A percentile compares a stretch with the other conserved stretches of the same genome.
phyloP scores from a whole-genome alignment of 2,329 filamentous ascomycete genomes.

The Ophiosphaerella korrae region DNA sequence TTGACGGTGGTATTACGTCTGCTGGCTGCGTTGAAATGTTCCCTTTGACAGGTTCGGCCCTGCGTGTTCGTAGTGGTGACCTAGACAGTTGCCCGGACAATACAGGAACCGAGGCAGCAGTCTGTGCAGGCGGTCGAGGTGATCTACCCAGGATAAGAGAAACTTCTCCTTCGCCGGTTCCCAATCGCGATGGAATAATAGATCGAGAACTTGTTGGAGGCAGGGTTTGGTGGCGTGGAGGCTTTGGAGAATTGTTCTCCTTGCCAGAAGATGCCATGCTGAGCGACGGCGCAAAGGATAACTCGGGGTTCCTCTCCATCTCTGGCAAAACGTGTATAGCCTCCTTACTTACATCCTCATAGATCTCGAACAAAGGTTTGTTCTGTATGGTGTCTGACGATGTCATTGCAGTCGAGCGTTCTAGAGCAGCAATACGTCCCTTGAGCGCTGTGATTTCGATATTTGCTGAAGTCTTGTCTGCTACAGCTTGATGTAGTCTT shows the following conservation, averaged over 20 bases:
- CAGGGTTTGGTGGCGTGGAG: slow-evolving; percentile 30
- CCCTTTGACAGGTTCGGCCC: slow-evolving; percentile 22
- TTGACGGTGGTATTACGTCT: slow-evolving; percentile 25
- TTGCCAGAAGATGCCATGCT: slow-evolving; percentile 30
- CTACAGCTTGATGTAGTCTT: slow-evolving; percentile 39
- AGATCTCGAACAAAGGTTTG: slow-evolving; percentile 36
- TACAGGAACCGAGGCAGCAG: slow-evolving; percentile 6
- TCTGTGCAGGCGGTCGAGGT: slow-evolving; percentile 11
- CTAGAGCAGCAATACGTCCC: slow-evolving; percentile 35
- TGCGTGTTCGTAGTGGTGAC: slow-evolving; percentile 28
- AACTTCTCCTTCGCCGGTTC: slow-evolving; percentile 22
- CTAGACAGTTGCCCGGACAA: slow-evolving; percentile 17
- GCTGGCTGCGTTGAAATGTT: slow-evolving; percentile 28
- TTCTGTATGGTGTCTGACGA: slow-evolving; percentile 20
- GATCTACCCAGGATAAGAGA: slow-evolving; percentile 29
- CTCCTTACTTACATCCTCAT: slow-evolving; percentile 37
- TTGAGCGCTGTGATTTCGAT: slow-evolving; percentile 44
- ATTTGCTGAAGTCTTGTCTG: slow-evolving; percentile 37
- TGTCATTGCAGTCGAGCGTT: slow-evolving; percentile 25
- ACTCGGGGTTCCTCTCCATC: slow-evolving; percentile 12
- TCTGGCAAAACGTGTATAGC: slow-evolving; percentile 13
- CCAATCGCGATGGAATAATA: slow-evolving; percentile 16
- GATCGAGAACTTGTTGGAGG: slow-evolving; percentile 21
- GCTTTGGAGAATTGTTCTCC: slow-evolving; percentile 38
- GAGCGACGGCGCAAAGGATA: slow-evolving; percentile 20